Evolutionary conservation across 2,329 filamentous ascomycete genomes (phyloP).

Genomic region (Cyphellophora europaea): DNA sequence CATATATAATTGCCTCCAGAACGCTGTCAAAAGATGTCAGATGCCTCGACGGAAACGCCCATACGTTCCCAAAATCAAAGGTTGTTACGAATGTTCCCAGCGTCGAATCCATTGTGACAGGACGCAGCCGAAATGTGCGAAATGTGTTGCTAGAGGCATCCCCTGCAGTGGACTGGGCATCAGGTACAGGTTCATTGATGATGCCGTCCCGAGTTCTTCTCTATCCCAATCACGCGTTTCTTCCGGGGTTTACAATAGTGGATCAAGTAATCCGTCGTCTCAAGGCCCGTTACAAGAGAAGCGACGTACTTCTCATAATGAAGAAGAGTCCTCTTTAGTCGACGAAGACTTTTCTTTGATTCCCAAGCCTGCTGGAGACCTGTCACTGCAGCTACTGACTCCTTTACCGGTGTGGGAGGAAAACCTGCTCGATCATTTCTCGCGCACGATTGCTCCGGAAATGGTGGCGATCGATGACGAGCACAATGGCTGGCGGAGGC

Average conservation of each 20-base stretch:
- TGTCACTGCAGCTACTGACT: neutral
- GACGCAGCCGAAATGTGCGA: constrained; percentile 23
- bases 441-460: constrained; percentile 20
- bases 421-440: constrained; percentile 9
- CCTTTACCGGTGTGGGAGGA: constrained; percentile 2
- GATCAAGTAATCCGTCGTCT: neutral
- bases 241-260: neutral
- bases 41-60: neutral
- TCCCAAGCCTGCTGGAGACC: too few species aligned
- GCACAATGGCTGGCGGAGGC: constrained; percentile 22
- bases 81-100: constrained; percentile 27
- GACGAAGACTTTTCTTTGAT: too few species aligned
- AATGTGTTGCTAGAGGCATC: constrained; percentile 24
- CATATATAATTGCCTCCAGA: neutral
- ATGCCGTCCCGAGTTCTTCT: constrained; percentile 9
- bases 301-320: neutral
- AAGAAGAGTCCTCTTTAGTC: too few species aligned
- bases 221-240: neutral
- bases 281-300: neutral
- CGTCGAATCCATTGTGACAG: constrained; percentile 28
- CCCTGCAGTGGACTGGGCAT: constrained; percentile 22
- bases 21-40: neutral
- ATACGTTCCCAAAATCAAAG: constrained; percentile 1
- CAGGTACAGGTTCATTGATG: constrained; percentile 21
- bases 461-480: constrained; percentile 22